These are phyloP conservation scores for Lepidopterella palustris DNA, from an alignment of 495 filamentous ascomycete genomes.

Conservation along the genomic window DNA sequence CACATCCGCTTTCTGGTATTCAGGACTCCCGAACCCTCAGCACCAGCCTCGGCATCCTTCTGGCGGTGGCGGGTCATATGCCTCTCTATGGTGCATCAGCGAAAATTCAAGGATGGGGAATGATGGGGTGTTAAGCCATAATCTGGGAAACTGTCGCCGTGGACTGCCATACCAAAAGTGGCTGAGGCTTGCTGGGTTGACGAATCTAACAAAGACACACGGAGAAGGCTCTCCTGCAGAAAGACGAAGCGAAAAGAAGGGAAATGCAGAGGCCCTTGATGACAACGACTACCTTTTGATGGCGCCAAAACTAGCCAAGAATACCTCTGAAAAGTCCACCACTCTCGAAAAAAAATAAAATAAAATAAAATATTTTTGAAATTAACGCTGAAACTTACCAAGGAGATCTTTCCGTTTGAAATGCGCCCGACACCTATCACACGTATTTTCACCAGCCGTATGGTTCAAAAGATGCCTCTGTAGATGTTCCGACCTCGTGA, in stretches of 20 bases:
- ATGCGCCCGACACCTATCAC: constrained; percentile 51
- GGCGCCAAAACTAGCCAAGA: background rate
- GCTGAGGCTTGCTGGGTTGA: too few species aligned
- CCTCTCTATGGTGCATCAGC: constrained; percentile 41
- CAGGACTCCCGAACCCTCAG: constrained; percentile 49
- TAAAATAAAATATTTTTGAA: background rate
- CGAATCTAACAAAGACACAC: background rate
- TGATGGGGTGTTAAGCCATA: background rate
- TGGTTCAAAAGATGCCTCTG: constrained; percentile 56
- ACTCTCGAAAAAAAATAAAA: constrained; percentile 6
- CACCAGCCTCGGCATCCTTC: constrained; percentile 55
- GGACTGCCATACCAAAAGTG: background rate
- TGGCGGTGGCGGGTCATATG: constrained; percentile 55
- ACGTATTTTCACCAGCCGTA: constrained; percentile 48
- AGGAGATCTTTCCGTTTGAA: constrained; percentile 52
- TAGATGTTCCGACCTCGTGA: constrained; percentile 54
- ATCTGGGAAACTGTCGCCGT: background rate
- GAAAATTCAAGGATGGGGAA: constrained; percentile 1
- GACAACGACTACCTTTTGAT: background rate
- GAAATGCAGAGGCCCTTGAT: background rate
- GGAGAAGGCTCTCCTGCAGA: background rate
- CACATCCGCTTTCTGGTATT: constrained; percentile 57
- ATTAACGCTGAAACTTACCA: constrained; percentile 36
- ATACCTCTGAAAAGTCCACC: background rate
- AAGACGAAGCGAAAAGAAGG: background rate